A percentile compares a stretch with the other conserved stretches of the same genome.
Evolutionary conservation across 1,139 yeast genomes (phyloP).

Genomic region (Sugiyamaella paludigena): DNA sequence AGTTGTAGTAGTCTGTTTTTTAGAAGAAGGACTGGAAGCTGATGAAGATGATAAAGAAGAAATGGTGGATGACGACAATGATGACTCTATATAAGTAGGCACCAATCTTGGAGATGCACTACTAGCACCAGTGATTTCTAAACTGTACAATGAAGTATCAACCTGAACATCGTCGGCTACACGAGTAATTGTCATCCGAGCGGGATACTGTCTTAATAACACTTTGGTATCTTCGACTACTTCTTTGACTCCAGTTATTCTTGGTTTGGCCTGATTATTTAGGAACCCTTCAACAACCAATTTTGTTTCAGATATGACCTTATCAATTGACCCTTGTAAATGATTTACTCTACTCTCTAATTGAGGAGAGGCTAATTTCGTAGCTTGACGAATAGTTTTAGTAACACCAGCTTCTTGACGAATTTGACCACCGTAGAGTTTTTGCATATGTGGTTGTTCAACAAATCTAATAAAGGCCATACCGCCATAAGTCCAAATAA

Average conservation of each 20-base stretch:
- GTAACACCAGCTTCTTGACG: constrained; percentile 56
- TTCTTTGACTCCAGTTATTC: constrained; percentile 30
- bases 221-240: constrained; percentile 35
- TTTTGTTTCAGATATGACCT: constrained; percentile 38
- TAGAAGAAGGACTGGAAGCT: background rate
- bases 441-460: constrained; percentile 78
- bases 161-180: constrained; percentile 34
- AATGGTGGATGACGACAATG: too few species aligned
- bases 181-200: constrained; percentile 37
- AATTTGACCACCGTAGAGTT: constrained; percentile 64
- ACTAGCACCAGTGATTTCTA: constrained; percentile 22
- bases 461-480: constrained; percentile 68
- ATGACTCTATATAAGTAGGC: too few species aligned
- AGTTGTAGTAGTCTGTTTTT: constrained; percentile 7
- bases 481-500: constrained; percentile 67
- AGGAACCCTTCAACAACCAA: constrained; percentile 37
- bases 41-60: too few species aligned
- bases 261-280: constrained; percentile 34
- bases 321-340: constrained; percentile 40
- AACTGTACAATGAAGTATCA: constrained; percentile 30
- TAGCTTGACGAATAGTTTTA: constrained; percentile 54
- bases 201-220: constrained; percentile 38
- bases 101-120: constrained; percentile 1
- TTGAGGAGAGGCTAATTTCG: constrained; percentile 32
- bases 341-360: constrained; percentile 33